Evolutionary conservation across 2,329 filamentous ascomycete species (phyloP), one percentile per base, ranked within the genome.

Genomic region (Nemania diffusa): DNA sequence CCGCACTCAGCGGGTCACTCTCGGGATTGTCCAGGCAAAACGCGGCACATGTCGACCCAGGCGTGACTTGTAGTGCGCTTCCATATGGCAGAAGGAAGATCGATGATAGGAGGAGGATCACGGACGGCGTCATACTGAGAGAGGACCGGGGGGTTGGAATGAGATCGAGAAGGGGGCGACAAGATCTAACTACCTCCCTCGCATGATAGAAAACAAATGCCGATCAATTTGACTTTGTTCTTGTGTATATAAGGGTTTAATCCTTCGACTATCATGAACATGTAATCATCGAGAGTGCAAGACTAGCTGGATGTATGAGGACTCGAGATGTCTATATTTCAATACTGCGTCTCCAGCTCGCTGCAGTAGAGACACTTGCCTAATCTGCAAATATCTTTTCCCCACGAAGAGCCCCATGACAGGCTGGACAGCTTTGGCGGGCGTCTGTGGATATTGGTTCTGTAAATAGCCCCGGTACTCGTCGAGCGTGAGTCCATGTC

Each of bases 31-130:
- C 80, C 4, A 85, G 72, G 62, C 86, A 88, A 1, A 82, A 65
- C 0, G 81, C 75, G 0, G 84, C 80, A 71, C 86, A 88, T 9
- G 78, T 73, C 0, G 86, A 88, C 9, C 82, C 83, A 0, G 85
- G 83, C 1, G 84, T 82, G 1, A 87, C 82, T 59, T 84, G 67
- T 13, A 69, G 46, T 26, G 67, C 52, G 20, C 20, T 51, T 8
- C 61, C 64, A 37, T 57, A 46, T 26, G 50, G 62, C 9, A 70
- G 26, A 26, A 70, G 32, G 55, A 32, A 61, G 62, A 66, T 59
- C 22, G 29, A 63, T 11, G 57, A 57, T 9, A 68, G 27, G n/a
- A 64, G 24, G 32, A 69, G 53, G 27, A 58, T 62, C 64, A 61
- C 60, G 46, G 62, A 53, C 48, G 46, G 61, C 53, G 61, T 64